phyloP scores from a whole-genome alignment of 1,284 basidiomycete genomes.

The Trichosporon inkin region DNA sequence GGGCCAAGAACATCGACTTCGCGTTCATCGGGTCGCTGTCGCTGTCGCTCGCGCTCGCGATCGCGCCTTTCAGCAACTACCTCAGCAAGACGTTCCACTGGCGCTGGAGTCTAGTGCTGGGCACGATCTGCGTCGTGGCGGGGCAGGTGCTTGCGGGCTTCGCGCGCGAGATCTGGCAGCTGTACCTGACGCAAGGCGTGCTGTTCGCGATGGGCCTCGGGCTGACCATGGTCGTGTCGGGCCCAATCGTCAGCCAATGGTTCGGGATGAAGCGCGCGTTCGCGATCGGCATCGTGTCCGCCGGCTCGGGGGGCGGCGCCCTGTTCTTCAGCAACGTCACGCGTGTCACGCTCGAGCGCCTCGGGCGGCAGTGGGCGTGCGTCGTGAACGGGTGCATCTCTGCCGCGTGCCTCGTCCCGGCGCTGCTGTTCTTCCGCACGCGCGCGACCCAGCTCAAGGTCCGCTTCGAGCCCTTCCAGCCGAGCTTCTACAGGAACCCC shows the following conservation, averaged over 20 bases:
- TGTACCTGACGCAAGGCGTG: conserved; percentile 41
- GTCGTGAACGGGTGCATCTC: conserved; percentile 42
- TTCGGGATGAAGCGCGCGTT: conserved; percentile 23
- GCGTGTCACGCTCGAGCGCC: conserved; percentile 33
- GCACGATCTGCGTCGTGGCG: conserved; percentile 25
- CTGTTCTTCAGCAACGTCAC: conserved; percentile 46
- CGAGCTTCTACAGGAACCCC: conserved; percentile 32
- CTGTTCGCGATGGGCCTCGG: conserved; percentile 40
- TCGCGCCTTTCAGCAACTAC: conserved; percentile 20
- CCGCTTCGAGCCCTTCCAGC: conserved; percentile 31
- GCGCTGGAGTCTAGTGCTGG: conserved; percentile 19
- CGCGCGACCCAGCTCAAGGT: conserved; percentile 28
- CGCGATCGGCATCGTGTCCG: conserved; percentile 32
- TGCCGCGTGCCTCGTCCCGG: conserved; percentile 42
- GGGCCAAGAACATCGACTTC: conserved; percentile 39
- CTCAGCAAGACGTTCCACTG: conserved; percentile 20
- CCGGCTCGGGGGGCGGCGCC: conserved; percentile 46
- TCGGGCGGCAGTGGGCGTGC: conserved; percentile 42
- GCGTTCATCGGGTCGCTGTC: conserved; percentile 21
- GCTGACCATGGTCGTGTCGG: conserved; percentile 19
- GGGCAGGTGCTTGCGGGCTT: conserved; percentile 41
- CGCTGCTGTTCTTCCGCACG: conserved; percentile 31
- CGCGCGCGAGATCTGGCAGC: conserved; percentile 24
- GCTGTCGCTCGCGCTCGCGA: conserved; percentile 16
- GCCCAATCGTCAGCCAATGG: conserved; percentile 23